These are phyloP conservation scores for Trichoderma harzianum DNA, from an alignment of 2,329 filamentous ascomycete genomes.

Conservation along the genomic window DNA sequence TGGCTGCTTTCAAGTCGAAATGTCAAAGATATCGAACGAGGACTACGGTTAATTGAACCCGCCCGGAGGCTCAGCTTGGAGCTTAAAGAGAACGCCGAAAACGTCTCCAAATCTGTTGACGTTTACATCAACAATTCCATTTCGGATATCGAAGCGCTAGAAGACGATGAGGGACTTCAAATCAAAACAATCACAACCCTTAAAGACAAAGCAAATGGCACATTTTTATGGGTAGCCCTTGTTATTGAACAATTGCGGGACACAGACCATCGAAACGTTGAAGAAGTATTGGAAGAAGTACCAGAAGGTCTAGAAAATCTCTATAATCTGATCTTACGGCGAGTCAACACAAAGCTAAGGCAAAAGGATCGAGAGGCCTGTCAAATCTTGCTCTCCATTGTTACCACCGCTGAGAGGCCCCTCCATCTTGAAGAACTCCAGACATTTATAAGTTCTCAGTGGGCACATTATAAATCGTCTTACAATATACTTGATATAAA, in stretches of 20 bases:
- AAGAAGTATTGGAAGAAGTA: background rate
- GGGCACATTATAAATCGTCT: background rate
- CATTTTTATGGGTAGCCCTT: background rate
- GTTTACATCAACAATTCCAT: background rate
- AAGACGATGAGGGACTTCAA: background rate
- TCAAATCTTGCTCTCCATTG: background rate
- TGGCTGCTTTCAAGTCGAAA: constrained; percentile 14
- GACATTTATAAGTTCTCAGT: background rate
- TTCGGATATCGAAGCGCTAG: background rate
- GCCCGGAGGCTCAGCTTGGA: background rate
- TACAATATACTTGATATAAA: background rate
- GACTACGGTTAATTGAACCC: background rate
- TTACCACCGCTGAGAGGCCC: background rate
- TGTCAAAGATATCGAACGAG: background rate
- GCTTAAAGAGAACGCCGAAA: background rate
- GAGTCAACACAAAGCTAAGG: background rate
- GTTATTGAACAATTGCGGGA: background rate
- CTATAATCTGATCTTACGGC: background rate
- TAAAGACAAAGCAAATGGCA: background rate
- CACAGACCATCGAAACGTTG: background rate
- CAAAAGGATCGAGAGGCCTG: background rate
- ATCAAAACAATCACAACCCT: background rate
- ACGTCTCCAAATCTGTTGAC: background rate
- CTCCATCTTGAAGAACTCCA: background rate
- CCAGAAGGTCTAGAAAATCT: background rate